Percentiles rank a stretch among this genome's conserved stretches.
These are phyloP conservation scores for Porphyrellus cyaneotinctus DNA, from an alignment of 768 basidiomycete species.

Conservation along the genomic window DNA sequence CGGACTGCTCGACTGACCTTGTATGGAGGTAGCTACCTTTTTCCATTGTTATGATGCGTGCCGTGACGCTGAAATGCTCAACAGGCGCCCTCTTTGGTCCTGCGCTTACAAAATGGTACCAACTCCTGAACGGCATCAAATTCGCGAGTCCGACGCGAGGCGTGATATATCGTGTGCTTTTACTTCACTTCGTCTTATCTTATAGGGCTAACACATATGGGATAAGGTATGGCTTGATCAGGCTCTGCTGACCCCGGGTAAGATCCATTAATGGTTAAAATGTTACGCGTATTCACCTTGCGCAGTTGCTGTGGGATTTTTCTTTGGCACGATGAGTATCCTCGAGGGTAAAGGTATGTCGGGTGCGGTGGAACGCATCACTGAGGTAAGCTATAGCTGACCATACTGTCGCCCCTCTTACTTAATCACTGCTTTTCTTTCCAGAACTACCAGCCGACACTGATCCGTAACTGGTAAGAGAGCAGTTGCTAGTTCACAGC, in stretches of 20 bases:
- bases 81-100: slow-evolving; percentile 75
- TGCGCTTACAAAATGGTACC: slow-evolving; percentile 78
- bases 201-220: background rate
- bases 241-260: slow-evolving; percentile 67
- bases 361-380: slow-evolving; percentile 48
- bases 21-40: slow-evolving; percentile 56
- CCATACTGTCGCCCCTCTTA: background rate
- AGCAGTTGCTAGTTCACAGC: background rate
- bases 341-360: slow-evolving; percentile 67
- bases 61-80: background rate
- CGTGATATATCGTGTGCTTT: slow-evolving; percentile 57
- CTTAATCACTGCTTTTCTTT: slow-evolving; percentile 10
- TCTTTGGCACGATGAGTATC: slow-evolving; percentile 74
- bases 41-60: background rate
- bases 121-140: slow-evolving; percentile 63
- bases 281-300: slow-evolving; percentile 2
- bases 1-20: slow-evolving; percentile 63
- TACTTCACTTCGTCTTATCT: background rate
- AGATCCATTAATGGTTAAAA: slow-evolving; percentile 5
- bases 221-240: slow-evolving; percentile 79
- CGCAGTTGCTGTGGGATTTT: slow-evolving; percentile 44
- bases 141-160: slow-evolving; percentile 58
- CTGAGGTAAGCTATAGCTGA: slow-evolving; percentile 23
- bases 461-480: slow-evolving; percentile 70
- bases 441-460: slow-evolving; percentile 67